phyloP scores from a whole-genome alignment of 495 filamentous ascomycete genomes.

The Penicillium silybi region DNA sequence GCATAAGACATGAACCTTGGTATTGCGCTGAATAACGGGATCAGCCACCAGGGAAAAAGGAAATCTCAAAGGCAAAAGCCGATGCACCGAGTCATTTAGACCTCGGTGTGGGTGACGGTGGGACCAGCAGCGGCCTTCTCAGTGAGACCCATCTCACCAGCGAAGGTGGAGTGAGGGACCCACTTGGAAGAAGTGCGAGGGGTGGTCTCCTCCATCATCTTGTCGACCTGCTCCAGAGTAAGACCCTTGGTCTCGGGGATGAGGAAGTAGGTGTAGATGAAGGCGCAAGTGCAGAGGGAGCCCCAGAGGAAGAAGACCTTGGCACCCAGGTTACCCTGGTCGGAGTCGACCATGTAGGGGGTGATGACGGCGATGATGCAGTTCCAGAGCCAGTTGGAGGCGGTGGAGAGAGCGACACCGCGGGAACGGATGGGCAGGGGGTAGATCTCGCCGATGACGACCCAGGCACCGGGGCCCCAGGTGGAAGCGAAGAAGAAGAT shows the following conservation, averaged over 20 bases:
- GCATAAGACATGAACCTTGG: slow-evolving; percentile 7
- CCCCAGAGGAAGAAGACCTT: slow-evolving; percentile 89
- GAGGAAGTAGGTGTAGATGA: slow-evolving; percentile 75
- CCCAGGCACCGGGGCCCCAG: slow-evolving; percentile 74
- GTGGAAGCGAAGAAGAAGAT: slow-evolving; percentile 74
- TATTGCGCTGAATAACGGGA: slow-evolving; percentile 16
- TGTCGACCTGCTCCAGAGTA: slow-evolving; percentile 83
- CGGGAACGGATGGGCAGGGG: slow-evolving; percentile 78
- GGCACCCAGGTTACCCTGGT: slow-evolving; percentile 65
- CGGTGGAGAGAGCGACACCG: slow-evolving; percentile 74
- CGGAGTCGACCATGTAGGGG: slow-evolving; percentile 69
- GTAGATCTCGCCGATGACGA: slow-evolving; percentile 85
- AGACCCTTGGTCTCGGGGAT: slow-evolving; percentile 86
- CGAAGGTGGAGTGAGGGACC: slow-evolving; percentile 71
- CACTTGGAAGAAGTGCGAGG: slow-evolving; percentile 72
- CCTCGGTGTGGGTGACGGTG: slow-evolving; percentile 32
- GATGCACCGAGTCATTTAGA: slow-evolving; percentile 10
- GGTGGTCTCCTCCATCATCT: slow-evolving; percentile 83
- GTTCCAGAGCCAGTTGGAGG: slow-evolving; percentile 90
- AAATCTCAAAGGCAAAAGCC: neutral
- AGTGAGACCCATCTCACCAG: slow-evolving; percentile 56
- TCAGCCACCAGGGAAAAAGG: slow-evolving; percentile 1
- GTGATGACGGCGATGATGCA: slow-evolving; percentile 68
- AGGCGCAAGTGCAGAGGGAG: slow-evolving; percentile 58
- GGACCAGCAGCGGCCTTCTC: slow-evolving; percentile 34